phyloP scores from a whole-genome alignment of 768 basidiomycete species.

The Russula sp. region DNA sequence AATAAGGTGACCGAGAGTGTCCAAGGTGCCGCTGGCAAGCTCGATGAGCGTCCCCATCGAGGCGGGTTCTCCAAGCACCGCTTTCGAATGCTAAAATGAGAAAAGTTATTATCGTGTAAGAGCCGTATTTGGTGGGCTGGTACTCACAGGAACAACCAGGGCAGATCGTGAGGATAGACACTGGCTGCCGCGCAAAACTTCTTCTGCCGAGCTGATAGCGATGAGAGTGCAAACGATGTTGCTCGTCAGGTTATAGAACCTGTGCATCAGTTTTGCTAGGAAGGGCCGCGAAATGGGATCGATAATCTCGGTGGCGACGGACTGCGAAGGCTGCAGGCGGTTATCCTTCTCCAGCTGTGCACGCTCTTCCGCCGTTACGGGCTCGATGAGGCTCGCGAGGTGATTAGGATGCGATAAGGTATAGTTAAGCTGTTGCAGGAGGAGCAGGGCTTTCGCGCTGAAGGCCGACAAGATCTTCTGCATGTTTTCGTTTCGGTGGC shows the following conservation, averaged over 20 bases:
- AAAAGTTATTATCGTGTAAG: background rate
- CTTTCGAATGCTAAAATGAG: conserved; percentile 66
- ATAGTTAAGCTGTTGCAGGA: conserved; percentile 86
- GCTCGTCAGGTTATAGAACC: conserved; percentile 62
- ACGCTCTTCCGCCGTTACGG: conserved; percentile 72
- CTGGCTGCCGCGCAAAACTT: conserved; percentile 54
- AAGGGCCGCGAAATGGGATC: conserved; percentile 69
- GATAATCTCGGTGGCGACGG: conserved; percentile 39
- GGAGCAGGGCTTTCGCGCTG: conserved; percentile 57
- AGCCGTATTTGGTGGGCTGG: too few species aligned
- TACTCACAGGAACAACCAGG: conserved; percentile 65
- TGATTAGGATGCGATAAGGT: conserved; percentile 89
- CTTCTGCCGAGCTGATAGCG: conserved; percentile 62
- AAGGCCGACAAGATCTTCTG: conserved; percentile 65
- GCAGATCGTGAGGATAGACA: conserved; percentile 70
- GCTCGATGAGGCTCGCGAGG: conserved; percentile 73
- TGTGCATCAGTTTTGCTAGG: conserved; percentile 63
- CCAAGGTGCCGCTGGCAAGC: conserved; percentile 69
- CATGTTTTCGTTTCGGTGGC: conserved; percentile 45
- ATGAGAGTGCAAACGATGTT: conserved; percentile 66
- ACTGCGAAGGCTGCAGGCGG: conserved; percentile 28
- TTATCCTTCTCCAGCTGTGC: conserved; percentile 58
- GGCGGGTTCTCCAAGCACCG: conserved; percentile 74
- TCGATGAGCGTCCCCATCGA: conserved; percentile 87
- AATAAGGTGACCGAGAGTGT: conserved; percentile 63